Percentiles rank a stretch among this genome's conserved stretches.
Conservation (phyloP, 1,284 basidiomycete species). For the Marasmius tenuissimus region DNA sequence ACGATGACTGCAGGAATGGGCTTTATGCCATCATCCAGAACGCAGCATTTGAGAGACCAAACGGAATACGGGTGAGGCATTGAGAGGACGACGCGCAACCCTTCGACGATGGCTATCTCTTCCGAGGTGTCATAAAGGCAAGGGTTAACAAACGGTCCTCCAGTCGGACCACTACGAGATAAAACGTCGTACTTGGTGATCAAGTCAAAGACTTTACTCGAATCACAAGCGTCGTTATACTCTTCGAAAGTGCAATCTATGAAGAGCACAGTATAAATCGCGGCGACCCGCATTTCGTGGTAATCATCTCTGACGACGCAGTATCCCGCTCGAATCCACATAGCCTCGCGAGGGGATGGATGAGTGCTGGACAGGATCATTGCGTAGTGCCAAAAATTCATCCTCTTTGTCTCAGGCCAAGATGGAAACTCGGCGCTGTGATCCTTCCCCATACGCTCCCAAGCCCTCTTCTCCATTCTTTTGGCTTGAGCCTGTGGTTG, state of each 20-base stretch:
- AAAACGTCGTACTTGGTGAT: constrained; percentile 20
- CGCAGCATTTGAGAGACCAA: constrained; percentile 38
- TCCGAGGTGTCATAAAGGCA: too few species aligned
- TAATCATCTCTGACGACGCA: constrained; percentile 21
- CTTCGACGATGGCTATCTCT: constrained; percentile 20
- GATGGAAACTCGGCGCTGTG: background rate
- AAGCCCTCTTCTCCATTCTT: background rate
- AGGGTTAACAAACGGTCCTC: too few species aligned
- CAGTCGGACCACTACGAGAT: background rate
- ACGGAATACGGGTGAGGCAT: constrained; percentile 27
- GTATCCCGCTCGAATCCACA: constrained; percentile 30
- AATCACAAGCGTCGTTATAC: constrained; percentile 27
- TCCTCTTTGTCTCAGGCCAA: constrained; percentile 11
- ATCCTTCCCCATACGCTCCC: background rate
- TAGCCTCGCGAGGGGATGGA: constrained; percentile 13
- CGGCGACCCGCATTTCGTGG: constrained; percentile 16
- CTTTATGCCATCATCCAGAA: constrained; percentile 16
- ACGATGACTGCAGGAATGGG: constrained; percentile 15
- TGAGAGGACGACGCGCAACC: constrained; percentile 19
- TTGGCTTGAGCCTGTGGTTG: background rate
- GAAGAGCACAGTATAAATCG: constrained; percentile 25
- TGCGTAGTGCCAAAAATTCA: constrained; percentile 15
- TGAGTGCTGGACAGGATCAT: constrained; percentile 11
- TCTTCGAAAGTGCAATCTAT: constrained; percentile 30
- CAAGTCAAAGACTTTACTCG: constrained; percentile 22